phyloP scores from a whole-genome alignment of 768 basidiomycete species.

The Tephrocybe sp. region DNA sequence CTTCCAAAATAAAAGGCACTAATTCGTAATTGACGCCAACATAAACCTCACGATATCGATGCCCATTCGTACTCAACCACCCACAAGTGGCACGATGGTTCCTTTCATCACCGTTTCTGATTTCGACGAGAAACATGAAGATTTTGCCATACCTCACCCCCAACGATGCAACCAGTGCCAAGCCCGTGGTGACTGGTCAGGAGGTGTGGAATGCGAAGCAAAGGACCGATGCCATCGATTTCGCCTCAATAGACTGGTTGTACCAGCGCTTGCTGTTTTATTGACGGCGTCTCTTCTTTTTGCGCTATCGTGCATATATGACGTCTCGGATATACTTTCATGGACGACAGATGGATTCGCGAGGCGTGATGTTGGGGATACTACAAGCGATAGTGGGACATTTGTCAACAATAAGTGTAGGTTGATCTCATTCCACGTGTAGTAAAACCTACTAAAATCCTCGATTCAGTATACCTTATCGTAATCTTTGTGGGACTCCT shows the following conservation, averaged over 20 bases:
- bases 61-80: not conserved
- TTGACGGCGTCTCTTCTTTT: slow-evolving; percentile 29
- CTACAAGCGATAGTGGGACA: slow-evolving; percentile 17
- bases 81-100: not conserved
- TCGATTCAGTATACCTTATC: slow-evolving; percentile 55
- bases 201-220: not conserved
- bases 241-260: slow-evolving; percentile 31
- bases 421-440: slow-evolving; percentile 11
- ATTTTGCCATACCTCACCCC: not conserved
- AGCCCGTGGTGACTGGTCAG: not conserved
- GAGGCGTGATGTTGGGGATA: slow-evolving; percentile 28
- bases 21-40: not conserved
- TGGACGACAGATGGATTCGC: slow-evolving; percentile 25
- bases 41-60: not conserved
- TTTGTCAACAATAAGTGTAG: slow-evolving; percentile 44
- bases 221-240: slow-evolving; percentile 2
- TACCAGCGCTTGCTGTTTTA: slow-evolving; percentile 31
- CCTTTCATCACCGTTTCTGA: not conserved
- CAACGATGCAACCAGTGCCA: not conserved
- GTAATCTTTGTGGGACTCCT: slow-evolving; percentile 63
- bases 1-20: not conserved
- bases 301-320: slow-evolving; percentile 28
- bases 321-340: slow-evolving; percentile 20
- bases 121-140: not conserved
- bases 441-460: not conserved